Evolutionary conservation across 176 grass and related monocot genomes (phyloP), one percentile per base, ranked within the genome.

Genomic region (Chloris gayana): DNA sequence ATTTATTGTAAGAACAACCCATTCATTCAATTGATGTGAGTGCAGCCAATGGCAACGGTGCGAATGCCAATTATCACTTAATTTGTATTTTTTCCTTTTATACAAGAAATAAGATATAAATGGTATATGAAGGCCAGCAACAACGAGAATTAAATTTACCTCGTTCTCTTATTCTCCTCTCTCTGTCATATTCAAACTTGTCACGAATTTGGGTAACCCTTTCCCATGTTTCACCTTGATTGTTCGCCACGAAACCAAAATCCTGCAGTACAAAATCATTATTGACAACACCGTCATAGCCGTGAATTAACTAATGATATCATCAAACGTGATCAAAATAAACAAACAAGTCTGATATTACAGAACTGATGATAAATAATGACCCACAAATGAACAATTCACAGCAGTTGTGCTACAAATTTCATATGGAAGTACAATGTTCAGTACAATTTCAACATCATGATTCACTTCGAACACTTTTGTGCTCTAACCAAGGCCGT

Each of bases 121-220:
- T 39, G 17, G 7, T 6, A 47, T 45, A 24, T 1, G 18, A 17
- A 54, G 50, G 5, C 10, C 22, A 51, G 59, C 22, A 76, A 12
- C 27, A 85, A 45, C 19, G 53, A 51, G 11, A 3, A 77, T 67
- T 38, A 72, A 51, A 41, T 76, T 70, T 86, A 99, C 96, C 96
- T 89, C 87, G 91, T 62, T 91, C 92, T 73, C 88, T 88, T 63
- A 99, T 93, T 86, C 90, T 93, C 64, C 75, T 91, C 69, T 99
- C 96, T 88, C 96, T 92, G 46, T 95, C 96, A 77, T 95, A 95
- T 83, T 99, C 96, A 80, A 99, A 99, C 80, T 95, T 99, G 76
- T 99, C 96, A 57, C 90, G 92, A 84, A 98, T 85, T 91, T 98
- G 92, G 51, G 73, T 84, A 85, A 95, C 88, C 82, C 88, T 98